These are phyloP conservation scores for Nemania abortiva DNA, from an alignment of 2,329 filamentous ascomycete genomes.

Conservation along the genomic window DNA sequence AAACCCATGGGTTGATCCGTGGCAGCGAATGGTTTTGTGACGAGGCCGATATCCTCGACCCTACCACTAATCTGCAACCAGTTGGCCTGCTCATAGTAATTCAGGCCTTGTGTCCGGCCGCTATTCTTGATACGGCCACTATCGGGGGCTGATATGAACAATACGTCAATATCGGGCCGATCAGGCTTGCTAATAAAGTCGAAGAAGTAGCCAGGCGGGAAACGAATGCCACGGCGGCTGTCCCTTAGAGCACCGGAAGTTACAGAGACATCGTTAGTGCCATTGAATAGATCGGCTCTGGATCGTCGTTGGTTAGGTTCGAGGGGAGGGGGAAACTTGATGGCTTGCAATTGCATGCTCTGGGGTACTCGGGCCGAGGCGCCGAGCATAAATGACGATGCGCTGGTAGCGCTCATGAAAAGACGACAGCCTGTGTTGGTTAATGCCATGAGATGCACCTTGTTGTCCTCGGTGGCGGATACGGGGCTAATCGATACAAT, in stretches of 20 bases:
- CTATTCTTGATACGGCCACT: conserved; percentile 82
- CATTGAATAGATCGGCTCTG: conserved; percentile 46
- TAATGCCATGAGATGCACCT: conserved; percentile 89
- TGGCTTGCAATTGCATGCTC: conserved; percentile 97
- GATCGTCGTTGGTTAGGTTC: conserved; percentile 51
- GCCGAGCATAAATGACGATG: conserved; percentile 73
- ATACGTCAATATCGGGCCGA: conserved; percentile 69
- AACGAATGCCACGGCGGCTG: conserved; percentile 69
- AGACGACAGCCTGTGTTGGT: conserved; percentile 92
- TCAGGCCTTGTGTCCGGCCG: conserved; percentile 63
- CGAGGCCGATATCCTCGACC: conserved; percentile 82
- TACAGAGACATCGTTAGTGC: conserved; percentile 58
- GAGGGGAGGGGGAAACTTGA: conserved; percentile 90
- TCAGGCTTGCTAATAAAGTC: conserved; percentile 79
- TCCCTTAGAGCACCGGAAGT: conserved; percentile 62
- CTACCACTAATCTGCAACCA: conserved; percentile 81
- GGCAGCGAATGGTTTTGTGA: conserved; percentile 79
- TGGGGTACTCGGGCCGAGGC: conserved; percentile 77
- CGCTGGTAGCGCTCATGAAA: conserved; percentile 89
- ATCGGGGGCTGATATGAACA: conserved; percentile 91
- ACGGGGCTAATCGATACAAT: conserved; percentile 92
- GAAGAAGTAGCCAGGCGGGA: conserved; percentile 91
- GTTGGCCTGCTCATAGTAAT: conserved; percentile 82
- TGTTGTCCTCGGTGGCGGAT: conserved; percentile 79
- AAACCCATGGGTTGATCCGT: conserved; percentile 79